These are phyloP conservation scores for Starmerella bacillaris DNA, from an alignment of 805 yeast species.

Conservation along the genomic window DNA sequence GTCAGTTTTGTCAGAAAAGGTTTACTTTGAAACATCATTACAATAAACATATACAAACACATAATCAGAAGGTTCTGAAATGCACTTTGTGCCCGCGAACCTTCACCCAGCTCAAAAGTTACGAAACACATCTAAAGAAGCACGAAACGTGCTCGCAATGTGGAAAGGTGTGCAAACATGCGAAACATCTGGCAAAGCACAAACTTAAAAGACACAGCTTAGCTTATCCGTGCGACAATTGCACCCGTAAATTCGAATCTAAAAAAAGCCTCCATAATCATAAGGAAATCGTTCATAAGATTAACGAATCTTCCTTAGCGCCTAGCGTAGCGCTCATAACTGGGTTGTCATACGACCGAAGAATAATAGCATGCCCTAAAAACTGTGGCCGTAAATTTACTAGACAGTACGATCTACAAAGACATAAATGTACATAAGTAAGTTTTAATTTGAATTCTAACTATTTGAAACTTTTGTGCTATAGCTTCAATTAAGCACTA, in stretches of 20 bases:
- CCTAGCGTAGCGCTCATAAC: conserved; percentile 21
- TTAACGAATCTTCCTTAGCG: conserved; percentile 4
- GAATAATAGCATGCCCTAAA: conserved; percentile 21
- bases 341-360: conserved; percentile 23
- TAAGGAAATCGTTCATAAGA: conserved; percentile 1
- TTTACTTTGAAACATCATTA: conserved; percentile 66
- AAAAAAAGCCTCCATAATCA: conserved; percentile 2
- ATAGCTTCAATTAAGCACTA: too few species aligned
- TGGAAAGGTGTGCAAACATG: conserved; percentile 43
- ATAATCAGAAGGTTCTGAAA: conserved; percentile 37
- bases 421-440: too few species aligned
- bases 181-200: conserved; percentile 50
- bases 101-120: conserved; percentile 58
- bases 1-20: conserved; percentile 66
- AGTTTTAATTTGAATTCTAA: too few species aligned
- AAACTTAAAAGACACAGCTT: conserved; percentile 41
- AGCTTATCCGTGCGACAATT: conserved; percentile 19
- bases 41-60: conserved; percentile 67
- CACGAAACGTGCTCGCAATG: conserved; percentile 29
- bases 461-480: too few species aligned
- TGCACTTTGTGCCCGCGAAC: conserved; percentile 45
- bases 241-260: conserved; percentile 15
- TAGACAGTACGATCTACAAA: conserved; percentile 24
- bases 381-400: conserved; percentile 23
- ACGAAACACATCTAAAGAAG: conserved; percentile 50